Percentiles rank a stretch among this genome's conserved stretches.
These are phyloP conservation scores for Cenchrus purpureus DNA, from an alignment of 176 grass and related monocot genomes.

Conservation along the genomic window DNA sequence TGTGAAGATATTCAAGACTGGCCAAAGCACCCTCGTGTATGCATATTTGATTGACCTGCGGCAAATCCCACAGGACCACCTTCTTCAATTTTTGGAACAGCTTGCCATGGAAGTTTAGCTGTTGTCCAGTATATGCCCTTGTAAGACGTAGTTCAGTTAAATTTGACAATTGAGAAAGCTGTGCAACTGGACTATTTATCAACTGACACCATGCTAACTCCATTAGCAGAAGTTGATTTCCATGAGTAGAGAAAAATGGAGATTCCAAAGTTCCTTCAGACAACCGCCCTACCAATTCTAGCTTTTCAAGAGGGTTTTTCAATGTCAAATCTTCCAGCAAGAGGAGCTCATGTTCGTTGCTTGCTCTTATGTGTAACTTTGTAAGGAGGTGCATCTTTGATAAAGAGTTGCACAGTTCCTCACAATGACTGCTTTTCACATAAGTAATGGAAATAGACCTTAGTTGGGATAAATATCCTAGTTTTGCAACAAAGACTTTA, in stretches of 20 bases:
- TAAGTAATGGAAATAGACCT: constrained; percentile 44
- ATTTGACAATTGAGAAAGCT: constrained; percentile 40
- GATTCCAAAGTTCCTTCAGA: constrained; percentile 42
- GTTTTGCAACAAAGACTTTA: constrained; percentile 35
- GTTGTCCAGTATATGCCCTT: constrained; percentile 30
- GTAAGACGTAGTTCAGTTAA: constrained; percentile 40
- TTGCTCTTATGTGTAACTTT: constrained; percentile 44
- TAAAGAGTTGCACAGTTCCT: constrained; percentile 48
- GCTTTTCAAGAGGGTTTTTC: constrained; percentile 39
- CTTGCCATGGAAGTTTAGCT: constrained; percentile 27
- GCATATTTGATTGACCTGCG: constrained; percentile 39
- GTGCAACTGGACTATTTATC: constrained; percentile 17
- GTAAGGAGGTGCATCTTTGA: constrained; percentile 47
- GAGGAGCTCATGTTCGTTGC: constrained; percentile 43
- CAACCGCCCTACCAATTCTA: constrained; percentile 35
- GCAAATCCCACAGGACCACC: constrained; percentile 10
- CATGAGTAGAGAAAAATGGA: constrained; percentile 33
- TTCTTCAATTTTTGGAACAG: constrained; percentile 40
- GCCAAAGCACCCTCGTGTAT: constrained; percentile 45
- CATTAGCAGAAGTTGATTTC: not conserved
- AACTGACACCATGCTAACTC: constrained; percentile 49
- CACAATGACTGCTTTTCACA: constrained; percentile 44
- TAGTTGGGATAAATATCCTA: constrained; percentile 47
- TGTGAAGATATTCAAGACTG: constrained; percentile 34
- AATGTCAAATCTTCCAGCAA: constrained; percentile 45